A percentile compares a stretch with the other conserved stretches of the same genome.
Evolutionary conservation across 345 rosid genomes (phyloP).

Genomic region (Populus tremula): DNA sequence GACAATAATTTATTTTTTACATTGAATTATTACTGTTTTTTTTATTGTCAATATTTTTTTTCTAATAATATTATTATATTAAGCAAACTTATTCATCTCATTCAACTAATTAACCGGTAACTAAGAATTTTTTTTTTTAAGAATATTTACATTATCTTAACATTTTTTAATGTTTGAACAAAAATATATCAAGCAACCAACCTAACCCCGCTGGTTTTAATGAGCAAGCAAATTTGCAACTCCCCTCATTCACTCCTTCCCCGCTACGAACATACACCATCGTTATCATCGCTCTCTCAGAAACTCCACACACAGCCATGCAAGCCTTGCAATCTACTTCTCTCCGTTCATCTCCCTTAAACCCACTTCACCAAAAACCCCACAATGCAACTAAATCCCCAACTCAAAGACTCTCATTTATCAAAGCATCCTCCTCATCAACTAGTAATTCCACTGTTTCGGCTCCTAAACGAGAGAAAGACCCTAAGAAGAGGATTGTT

Average conservation of each 20-base stretch:
- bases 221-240: not conserved
- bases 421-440: constrained; percentile 36
- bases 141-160: too few relatives aligned
- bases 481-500: constrained; percentile 93
- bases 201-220: not conserved
- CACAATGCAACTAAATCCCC: constrained; percentile 29
- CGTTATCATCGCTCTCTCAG: constrained; percentile 16
- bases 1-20: too few relatives aligned
- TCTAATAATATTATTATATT: too few relatives aligned
- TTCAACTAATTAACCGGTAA: too few relatives aligned
- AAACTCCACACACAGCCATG: constrained; percentile 36
- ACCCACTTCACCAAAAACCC: constrained; percentile 38
- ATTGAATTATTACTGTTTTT: too few relatives aligned
- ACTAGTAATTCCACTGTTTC: constrained; percentile 35
- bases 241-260: not conserved
- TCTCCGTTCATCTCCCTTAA: constrained; percentile 54
- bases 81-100: too few relatives aligned
- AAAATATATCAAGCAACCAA: not conserved
- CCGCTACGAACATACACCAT: not conserved
- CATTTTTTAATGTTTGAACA: too few relatives aligned
- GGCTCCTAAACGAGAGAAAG: constrained; percentile 87
- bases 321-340: constrained; percentile 65
- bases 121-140: too few relatives aligned
- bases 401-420: constrained; percentile 37
- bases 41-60: too few relatives aligned